A percentile compares a stretch with the other conserved stretches of the same genome.
phyloP scores from a whole-genome alignment of 208 protist species.

The Crithidia bombi region DNA sequence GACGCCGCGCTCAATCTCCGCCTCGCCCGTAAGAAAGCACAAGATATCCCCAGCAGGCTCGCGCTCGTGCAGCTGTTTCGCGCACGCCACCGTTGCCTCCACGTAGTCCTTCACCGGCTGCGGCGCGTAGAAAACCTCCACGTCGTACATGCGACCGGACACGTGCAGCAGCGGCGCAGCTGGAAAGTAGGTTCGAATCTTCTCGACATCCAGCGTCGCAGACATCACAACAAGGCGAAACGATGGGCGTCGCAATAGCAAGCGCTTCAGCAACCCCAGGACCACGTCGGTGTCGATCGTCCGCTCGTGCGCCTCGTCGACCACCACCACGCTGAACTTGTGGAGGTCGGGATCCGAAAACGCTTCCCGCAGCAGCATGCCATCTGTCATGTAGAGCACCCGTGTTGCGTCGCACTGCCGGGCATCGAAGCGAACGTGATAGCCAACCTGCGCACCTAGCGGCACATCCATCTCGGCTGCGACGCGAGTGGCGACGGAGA shows the following conservation, averaged over 20 bases:
- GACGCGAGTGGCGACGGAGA: constrained; percentile 98
- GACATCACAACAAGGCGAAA: constrained; percentile 97
- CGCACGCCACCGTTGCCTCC: constrained; percentile 66
- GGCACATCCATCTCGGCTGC: constrained; percentile 97
- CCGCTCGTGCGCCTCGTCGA: constrained; percentile 99
- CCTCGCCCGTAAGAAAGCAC: constrained; percentile 90
- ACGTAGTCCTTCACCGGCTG: constrained; percentile 94
- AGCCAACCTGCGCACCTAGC: constrained; percentile 98
- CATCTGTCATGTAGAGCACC: constrained; percentile 99
- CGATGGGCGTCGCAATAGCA: constrained; percentile 45
- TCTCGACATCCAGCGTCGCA: constrained; percentile 97
- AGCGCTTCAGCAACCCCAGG: constrained; percentile 97
- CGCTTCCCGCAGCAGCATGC: constrained; percentile 98
- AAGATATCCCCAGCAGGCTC: constrained; percentile 84
- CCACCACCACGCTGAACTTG: constrained; percentile 96
- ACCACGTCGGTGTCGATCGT: constrained; percentile 99
- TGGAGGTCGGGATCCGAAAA: constrained; percentile 84
- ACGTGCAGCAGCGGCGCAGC: constrained; percentile 96
- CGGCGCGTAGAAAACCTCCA: constrained; percentile 80
- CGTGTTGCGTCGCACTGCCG: constrained; percentile 90
- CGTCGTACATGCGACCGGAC: constrained; percentile 95
- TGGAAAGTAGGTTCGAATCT: constrained; percentile 97
- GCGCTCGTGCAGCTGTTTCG: constrained; percentile 70
- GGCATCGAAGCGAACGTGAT: constrained; percentile 99
- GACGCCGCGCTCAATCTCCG: constrained; percentile 84